Conservation (phyloP, 75 land plant species). For the Pinus taeda region DNA sequence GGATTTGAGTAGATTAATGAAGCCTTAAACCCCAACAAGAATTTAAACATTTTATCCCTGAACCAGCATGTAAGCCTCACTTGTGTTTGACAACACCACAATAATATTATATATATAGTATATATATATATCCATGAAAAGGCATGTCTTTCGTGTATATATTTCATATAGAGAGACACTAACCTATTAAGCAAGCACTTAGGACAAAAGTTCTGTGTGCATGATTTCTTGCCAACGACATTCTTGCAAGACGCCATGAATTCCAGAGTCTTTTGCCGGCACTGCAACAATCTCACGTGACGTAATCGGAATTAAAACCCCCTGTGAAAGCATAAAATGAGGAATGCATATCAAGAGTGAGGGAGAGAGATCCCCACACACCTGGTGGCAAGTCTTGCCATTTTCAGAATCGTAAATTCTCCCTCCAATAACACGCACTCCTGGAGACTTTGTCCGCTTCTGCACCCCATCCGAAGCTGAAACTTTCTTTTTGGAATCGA, state of each 20-base stretch:
- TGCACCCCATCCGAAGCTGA: too few relatives aligned
- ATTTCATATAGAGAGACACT: too few relatives aligned
- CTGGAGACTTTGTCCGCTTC: constrained; percentile 15
- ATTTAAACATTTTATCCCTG: too few relatives aligned
- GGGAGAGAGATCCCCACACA: not conserved
- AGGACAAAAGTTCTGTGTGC: constrained; percentile 49
- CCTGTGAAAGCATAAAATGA: too few relatives aligned
- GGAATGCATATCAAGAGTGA: too few relatives aligned
- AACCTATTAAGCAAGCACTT: constrained; percentile 85
- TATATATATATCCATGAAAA: not conserved
- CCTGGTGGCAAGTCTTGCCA: constrained; percentile 81
- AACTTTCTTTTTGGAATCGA: too few relatives aligned
- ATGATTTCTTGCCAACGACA: constrained; percentile 25
- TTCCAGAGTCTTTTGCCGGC: constrained; percentile 77
- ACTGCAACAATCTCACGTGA: constrained; percentile 30
- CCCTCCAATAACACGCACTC: constrained; percentile 48
- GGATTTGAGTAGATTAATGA: not conserved
- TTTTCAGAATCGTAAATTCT: constrained; percentile 65
- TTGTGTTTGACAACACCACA: not conserved
- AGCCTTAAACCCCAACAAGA: not conserved
- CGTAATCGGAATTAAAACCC: not conserved
- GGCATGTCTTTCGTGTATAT: too few relatives aligned
- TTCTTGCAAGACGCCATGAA: constrained; percentile 52
- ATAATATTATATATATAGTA: too few relatives aligned
- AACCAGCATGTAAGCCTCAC: not conserved